phyloP scores from a whole-genome alignment of 129 eudicot genomes.

The Helianthus tuberosus region DNA sequence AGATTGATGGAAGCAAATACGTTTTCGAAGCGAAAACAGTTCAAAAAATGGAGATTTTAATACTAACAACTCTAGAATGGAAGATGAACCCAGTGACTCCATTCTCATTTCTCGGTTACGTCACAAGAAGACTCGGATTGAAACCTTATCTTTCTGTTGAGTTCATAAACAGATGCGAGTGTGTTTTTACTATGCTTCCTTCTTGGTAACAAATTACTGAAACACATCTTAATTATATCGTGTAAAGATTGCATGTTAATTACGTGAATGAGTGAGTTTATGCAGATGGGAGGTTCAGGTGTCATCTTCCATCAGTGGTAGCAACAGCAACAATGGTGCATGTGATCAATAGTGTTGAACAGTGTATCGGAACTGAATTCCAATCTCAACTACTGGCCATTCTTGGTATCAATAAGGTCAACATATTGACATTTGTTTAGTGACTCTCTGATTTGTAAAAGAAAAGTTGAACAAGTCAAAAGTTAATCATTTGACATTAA shows the following conservation, averaged over 20 bases:
- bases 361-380: constrained; percentile 49
- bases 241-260: not conserved
- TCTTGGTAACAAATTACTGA: constrained; percentile 44
- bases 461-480: constrained; percentile 23
- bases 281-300: constrained; percentile 74
- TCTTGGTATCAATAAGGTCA: constrained; percentile 73
- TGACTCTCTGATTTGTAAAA: not conserved
- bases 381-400: constrained; percentile 62
- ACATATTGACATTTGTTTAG: not conserved
- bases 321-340: constrained; percentile 88
- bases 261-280: not conserved
- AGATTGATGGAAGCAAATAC: constrained; percentile 78
- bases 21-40: constrained; percentile 76
- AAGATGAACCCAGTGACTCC: constrained; percentile 92
- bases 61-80: constrained; percentile 72
- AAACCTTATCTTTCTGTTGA: constrained; percentile 37
- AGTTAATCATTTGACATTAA: constrained; percentile 19
- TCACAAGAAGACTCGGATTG: constrained; percentile 59
- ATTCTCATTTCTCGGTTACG: constrained; percentile 62
- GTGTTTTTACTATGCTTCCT: constrained; percentile 53
- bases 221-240: not conserved
- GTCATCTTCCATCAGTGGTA: constrained; percentile 74
- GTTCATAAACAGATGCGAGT: constrained; percentile 62
- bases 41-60: constrained; percentile 81
- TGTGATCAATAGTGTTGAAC: constrained; percentile 64